Conservation (phyloP, 2,329 filamentous ascomycete genomes). For the Colletotrichum cereale region DNA sequence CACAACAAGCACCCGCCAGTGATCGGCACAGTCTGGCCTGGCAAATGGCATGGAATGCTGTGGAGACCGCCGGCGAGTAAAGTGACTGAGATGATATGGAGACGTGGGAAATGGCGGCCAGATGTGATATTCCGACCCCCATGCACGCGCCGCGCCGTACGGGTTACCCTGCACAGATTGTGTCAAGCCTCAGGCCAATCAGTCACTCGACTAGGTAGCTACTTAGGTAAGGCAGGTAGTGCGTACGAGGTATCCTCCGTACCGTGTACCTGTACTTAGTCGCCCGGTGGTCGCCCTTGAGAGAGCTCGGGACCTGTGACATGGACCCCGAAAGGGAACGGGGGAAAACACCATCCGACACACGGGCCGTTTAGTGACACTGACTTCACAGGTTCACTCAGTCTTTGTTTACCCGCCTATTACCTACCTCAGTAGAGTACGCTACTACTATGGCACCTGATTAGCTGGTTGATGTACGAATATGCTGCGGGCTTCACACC, state of each 20-base stretch:
- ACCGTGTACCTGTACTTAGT: neutral
- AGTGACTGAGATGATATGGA: slow-evolving; percentile 20
- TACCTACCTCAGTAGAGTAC: too few species aligned
- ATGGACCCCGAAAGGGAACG: neutral
- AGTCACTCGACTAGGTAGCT: neutral
- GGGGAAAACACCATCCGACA: slow-evolving; percentile 17
- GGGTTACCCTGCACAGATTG: neutral
- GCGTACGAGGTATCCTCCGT: neutral
- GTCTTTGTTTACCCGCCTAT: slow-evolving; percentile 4
- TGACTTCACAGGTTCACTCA: slow-evolving; percentile 18
- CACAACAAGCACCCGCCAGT: neutral
- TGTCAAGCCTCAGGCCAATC: slow-evolving; percentile 4
- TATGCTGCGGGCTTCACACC: slow-evolving; percentile 23
- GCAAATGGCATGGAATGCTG: slow-evolving; percentile 11
- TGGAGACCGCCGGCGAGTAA: slow-evolving; percentile 7
- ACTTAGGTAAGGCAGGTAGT: too few species aligned
- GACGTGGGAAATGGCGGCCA: slow-evolving; percentile 24
- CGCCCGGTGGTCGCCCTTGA: neutral
- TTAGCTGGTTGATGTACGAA: neutral
- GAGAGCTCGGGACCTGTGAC: neutral
- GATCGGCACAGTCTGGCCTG: slow-evolving; percentile 10
- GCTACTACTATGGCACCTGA: too few species aligned
- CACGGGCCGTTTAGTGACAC: slow-evolving; percentile 21
- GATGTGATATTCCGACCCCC: neutral
- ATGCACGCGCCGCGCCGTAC: neutral